A percentile compares a stretch with the other conserved stretches of the same genome.
Evolutionary conservation across 495 filamentous ascomycete species (phyloP).

Genomic region (Lindgomyces ingoldianus): DNA sequence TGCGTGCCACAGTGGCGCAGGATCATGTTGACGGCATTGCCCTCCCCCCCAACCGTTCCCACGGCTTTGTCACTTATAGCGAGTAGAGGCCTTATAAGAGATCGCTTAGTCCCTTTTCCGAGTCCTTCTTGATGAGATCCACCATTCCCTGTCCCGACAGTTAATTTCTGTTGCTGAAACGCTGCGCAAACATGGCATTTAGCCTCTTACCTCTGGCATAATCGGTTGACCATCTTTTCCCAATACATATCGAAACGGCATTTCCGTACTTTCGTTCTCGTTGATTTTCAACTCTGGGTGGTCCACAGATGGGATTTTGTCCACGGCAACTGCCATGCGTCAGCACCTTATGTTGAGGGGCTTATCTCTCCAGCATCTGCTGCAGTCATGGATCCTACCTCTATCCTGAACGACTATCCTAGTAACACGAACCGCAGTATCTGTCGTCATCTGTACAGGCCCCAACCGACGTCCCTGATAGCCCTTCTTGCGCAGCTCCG

Average conservation of each 20-base stretch:
- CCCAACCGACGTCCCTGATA: slow-evolving; percentile 86
- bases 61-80: background rate
- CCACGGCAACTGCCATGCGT: slow-evolving; percentile 61
- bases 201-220: slow-evolving; percentile 76
- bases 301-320: slow-evolving; percentile 78
- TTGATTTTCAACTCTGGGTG: slow-evolving; percentile 85
- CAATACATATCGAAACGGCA: slow-evolving; percentile 96
- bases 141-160: slow-evolving; percentile 73
- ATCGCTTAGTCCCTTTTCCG: slow-evolving; percentile 87
- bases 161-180: slow-evolving; percentile 21
- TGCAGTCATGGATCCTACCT: slow-evolving; percentile 50
- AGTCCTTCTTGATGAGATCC: slow-evolving; percentile 88
- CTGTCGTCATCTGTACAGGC: slow-evolving; percentile 96
- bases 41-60: background rate
- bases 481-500: slow-evolving; percentile 88
- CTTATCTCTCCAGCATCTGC: background rate
- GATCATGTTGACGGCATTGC: slow-evolving; percentile 15
- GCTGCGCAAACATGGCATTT: slow-evolving; percentile 18
- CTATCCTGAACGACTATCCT: slow-evolving; percentile 82
- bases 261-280: slow-evolving; percentile 88
- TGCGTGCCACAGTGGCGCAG: slow-evolving; percentile 37
- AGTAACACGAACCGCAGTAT: slow-evolving; percentile 93
- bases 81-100: slow-evolving; percentile 59
- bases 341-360: slow-evolving; percentile 4
- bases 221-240: slow-evolving; percentile 71